phyloP scores from a whole-genome alignment of 345 rosid genomes.

The Citrus cavaleriei region DNA sequence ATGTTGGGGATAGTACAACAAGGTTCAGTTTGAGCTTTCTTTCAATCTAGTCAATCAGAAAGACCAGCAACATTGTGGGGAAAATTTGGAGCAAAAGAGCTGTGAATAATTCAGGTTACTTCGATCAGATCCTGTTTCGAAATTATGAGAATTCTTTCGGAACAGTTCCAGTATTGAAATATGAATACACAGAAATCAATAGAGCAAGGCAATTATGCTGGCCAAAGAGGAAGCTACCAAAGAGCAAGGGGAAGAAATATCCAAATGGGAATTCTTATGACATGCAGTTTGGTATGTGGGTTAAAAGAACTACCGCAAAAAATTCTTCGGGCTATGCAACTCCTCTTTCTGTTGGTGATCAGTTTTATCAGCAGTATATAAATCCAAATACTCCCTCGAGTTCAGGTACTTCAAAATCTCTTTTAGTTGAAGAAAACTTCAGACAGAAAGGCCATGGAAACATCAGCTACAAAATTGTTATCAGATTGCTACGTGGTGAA shows the following conservation, averaged over 20 bases:
- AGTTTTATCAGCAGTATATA: constrained; percentile 4
- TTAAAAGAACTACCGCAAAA: too few relatives aligned
- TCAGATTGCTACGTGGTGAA: not conserved
- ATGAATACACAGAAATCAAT: constrained; percentile 35
- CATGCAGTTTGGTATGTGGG: constrained; percentile 28
- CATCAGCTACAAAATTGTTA: constrained; percentile 35
- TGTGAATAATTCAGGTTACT: constrained; percentile 30
- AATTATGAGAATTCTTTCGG: not conserved
- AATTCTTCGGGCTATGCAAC: constrained; percentile 25
- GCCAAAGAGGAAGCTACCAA: not conserved
- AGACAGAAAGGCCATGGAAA: constrained; percentile 6
- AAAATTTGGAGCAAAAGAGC: constrained; percentile 26
- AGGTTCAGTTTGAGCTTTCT: constrained; percentile 35
- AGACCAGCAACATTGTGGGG: constrained; percentile 30
- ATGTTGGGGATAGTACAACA: constrained; percentile 43
- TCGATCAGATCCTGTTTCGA: constrained; percentile 18
- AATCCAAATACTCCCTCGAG: not conserved
- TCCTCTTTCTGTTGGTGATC: constrained; percentile 38
- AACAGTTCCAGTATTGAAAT: constrained; percentile 23
- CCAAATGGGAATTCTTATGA: constrained; percentile 32
- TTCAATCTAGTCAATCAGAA: constrained; percentile 28
- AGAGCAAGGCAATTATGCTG: constrained; percentile 26
- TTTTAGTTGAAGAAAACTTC: not conserved
- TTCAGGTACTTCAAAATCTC: not conserved
- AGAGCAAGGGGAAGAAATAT: constrained; percentile 18